Evolutionary conservation across 805 yeast genomes (phyloP).

Genomic region (Sungouiella blattae): DNA sequence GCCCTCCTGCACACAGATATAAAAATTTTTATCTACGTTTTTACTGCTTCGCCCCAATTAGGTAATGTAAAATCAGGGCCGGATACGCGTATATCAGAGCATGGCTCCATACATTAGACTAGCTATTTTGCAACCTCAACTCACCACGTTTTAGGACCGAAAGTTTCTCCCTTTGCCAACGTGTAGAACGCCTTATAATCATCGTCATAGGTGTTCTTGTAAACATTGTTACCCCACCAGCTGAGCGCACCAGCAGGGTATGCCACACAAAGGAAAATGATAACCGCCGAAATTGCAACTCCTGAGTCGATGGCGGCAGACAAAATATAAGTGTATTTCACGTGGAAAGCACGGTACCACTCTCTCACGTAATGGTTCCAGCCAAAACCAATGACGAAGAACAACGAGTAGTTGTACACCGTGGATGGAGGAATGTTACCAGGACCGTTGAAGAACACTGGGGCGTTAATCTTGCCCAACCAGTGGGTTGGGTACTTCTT

Average conservation of each 20-base stretch:
- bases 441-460: slow-evolving; percentile 8
- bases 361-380: slow-evolving; percentile 12
- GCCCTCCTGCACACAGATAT: no score
- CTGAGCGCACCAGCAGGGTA: slow-evolving; percentile 15
- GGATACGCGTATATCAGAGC: slow-evolving; percentile 12
- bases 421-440: slow-evolving; percentile 18
- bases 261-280: slow-evolving; percentile 9
- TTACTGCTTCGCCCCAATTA: slow-evolving; percentile 32
- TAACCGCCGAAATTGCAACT: slow-evolving; percentile 6
- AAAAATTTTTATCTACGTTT: slow-evolving; percentile 26
- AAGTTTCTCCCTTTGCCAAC: slow-evolving; percentile 11
- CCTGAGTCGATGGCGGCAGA: slow-evolving; percentile 16
- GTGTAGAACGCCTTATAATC: slow-evolving; percentile 9
- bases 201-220: slow-evolving; percentile 12
- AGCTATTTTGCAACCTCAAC: background rate
- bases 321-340: slow-evolving; percentile 12
- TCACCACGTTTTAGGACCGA: slow-evolving; percentile 14
- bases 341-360: slow-evolving; percentile 12
- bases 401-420: slow-evolving; percentile 16
- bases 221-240: slow-evolving; percentile 17
- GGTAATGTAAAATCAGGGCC: slow-evolving; percentile 28
- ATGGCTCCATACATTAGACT: no score
- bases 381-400: slow-evolving; percentile 12
- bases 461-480: slow-evolving; percentile 5
- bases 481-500: slow-evolving; percentile 4